Percentiles rank a stretch among this genome's conserved stretches.
Evolutionary conservation across 2,329 filamentous ascomycete genomes (phyloP).

Genomic region (Beauveria sp.): DNA sequence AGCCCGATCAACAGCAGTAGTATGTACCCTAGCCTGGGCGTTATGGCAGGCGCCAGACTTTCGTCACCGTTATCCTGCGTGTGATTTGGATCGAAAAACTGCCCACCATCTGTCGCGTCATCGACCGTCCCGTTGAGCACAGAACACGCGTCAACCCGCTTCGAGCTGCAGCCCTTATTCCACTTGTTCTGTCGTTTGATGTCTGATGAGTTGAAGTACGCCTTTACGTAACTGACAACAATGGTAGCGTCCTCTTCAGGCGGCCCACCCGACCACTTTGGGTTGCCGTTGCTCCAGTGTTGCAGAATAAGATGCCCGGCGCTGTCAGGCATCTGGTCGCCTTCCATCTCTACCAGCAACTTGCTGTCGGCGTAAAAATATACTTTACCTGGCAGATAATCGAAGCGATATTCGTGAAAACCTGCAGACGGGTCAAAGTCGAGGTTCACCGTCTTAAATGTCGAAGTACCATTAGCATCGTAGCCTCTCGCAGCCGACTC

Average conservation of each 20-base stretch:
- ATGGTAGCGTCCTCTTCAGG: conserved; percentile 55
- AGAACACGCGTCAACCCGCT: not conserved
- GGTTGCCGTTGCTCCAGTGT: conserved; percentile 73
- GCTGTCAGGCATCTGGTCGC: conserved; percentile 48
- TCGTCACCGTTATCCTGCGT: conserved; percentile 3
- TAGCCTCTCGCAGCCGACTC: conserved; percentile 51
- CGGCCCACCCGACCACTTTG: conserved; percentile 63
- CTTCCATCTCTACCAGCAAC: conserved; percentile 48
- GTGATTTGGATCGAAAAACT: conserved; percentile 8
- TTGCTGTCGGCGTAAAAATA: conserved; percentile 61
- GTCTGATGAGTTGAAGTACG: conserved; percentile 68
- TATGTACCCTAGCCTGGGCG: not conserved
- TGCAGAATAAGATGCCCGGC: conserved; percentile 63
- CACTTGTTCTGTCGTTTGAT: conserved; percentile 32
- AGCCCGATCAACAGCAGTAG: not conserved
- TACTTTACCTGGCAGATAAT: conserved; percentile 57
- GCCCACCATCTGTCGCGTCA: conserved; percentile 7
- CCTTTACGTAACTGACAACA: conserved; percentile 63
- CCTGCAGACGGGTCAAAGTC: conserved; percentile 56
- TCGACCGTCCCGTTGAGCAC: conserved; percentile 6
- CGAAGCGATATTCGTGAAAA: conserved; percentile 75
- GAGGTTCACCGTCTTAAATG: conserved; percentile 50
- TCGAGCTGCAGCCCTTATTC: not conserved
- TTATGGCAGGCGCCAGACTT: not conserved
- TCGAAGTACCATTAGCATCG: conserved; percentile 52